These are phyloP conservation scores for Xylariales sp. DNA, from an alignment of 2,329 filamentous ascomycete species.

Conservation along the genomic window DNA sequence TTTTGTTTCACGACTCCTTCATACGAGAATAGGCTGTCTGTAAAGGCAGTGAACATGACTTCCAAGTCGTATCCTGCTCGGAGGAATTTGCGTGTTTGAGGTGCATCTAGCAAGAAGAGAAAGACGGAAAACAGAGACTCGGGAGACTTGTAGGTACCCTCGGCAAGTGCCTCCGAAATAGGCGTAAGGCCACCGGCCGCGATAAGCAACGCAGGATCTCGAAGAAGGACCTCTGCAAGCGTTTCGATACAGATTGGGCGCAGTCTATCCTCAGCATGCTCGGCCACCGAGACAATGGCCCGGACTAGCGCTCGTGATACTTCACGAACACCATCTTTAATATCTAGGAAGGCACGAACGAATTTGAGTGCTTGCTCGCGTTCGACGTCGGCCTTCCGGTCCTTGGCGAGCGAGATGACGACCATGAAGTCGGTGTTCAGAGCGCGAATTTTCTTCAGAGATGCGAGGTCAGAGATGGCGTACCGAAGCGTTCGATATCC, in stretches of 20 bases:
- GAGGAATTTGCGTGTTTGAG: constrained; percentile 82
- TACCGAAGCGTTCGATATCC: constrained; percentile 95
- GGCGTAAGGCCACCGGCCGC: constrained; percentile 86
- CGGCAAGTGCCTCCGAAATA: constrained; percentile 90
- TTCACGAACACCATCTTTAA: constrained; percentile 90
- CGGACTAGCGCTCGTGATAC: constrained; percentile 88
- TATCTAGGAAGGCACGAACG: constrained; percentile 91
- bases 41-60: constrained; percentile 90
- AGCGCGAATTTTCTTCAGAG: constrained; percentile 85
- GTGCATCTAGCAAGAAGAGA: constrained; percentile 87
- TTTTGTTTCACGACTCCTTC: constrained; percentile 81
- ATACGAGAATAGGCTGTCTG: constrained; percentile 76
- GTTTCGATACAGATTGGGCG: constrained; percentile 94
- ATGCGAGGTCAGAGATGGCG: constrained; percentile 90
- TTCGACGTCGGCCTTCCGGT: constrained; percentile 96
- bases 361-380: constrained; percentile 98
- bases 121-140: constrained; percentile 91
- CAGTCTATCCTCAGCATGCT: constrained; percentile 85
- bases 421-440: constrained; percentile 94
- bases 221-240: constrained; percentile 88
- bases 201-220: constrained; percentile 83
- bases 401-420: constrained; percentile 91
- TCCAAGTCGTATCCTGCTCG: constrained; percentile 90
- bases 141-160: constrained; percentile 91
- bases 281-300: constrained; percentile 89